Percentiles rank a stretch among this genome's conserved stretches.
These are phyloP conservation scores for Ceriops decandra DNA, from an alignment of 345 rosid genomes.

Conservation along the genomic window DNA sequence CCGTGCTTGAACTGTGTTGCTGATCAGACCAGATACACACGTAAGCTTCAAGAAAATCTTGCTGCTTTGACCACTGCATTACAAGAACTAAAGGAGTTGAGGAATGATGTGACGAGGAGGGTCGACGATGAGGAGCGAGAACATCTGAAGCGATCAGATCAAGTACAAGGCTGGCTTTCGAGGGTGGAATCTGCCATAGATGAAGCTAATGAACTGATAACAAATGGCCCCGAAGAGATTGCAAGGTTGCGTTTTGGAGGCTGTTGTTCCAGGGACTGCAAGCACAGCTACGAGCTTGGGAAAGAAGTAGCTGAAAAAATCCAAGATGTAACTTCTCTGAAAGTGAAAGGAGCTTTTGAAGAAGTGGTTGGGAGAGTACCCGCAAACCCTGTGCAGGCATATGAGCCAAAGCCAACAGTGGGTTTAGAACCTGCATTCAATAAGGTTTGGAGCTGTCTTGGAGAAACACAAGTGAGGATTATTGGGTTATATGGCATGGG, in stretches of 20 bases:
- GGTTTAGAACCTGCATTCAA: too few species aligned
- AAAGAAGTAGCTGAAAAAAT: too few species aligned
- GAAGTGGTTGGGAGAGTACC: too few species aligned
- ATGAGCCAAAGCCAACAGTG: too few species aligned
- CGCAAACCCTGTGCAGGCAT: too few species aligned
- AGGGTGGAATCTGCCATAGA: background rate
- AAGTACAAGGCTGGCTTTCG: constrained; percentile 10
- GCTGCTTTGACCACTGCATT: background rate
- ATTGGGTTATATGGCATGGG: too few species aligned
- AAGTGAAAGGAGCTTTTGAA: too few species aligned
- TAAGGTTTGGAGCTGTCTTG: too few species aligned
- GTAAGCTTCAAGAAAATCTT: background rate
- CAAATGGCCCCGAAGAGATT: background rate
- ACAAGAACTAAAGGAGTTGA: background rate
- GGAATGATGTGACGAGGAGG: background rate
- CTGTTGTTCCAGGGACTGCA: background rate
- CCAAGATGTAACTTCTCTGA: too few species aligned
- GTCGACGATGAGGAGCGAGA: background rate
- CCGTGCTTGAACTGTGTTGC: background rate
- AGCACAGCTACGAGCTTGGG: background rate
- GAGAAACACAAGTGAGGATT: too few species aligned
- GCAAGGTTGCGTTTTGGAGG: background rate
- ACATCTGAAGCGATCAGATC: background rate
- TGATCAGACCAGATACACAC: background rate
- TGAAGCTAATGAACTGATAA: background rate